A percentile compares a stretch with the other conserved stretches of the same genome.
Conservation (phyloP, 805 yeast genomes). For the Candida endomychidarum region DNA sequence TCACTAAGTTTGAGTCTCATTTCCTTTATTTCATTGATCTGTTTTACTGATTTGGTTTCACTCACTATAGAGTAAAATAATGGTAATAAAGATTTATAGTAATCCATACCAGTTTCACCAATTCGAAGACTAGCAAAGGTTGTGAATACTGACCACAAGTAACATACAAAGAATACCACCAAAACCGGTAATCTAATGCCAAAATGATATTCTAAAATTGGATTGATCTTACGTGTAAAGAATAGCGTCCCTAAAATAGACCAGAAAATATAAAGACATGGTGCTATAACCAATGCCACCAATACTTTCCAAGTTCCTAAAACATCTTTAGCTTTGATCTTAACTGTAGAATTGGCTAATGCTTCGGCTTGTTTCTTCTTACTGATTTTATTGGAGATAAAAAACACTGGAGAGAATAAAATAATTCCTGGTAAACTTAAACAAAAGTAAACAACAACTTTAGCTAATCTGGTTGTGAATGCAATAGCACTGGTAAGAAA, state of each 20-base stretch:
- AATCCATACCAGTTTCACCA: constrained; percentile 44
- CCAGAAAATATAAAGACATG: constrained; percentile 38
- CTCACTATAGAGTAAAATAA: constrained; percentile 33
- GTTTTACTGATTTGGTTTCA: constrained; percentile 28
- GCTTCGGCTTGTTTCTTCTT: constrained; percentile 37
- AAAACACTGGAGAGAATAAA: constrained; percentile 41
- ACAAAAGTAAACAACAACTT: constrained; percentile 29
- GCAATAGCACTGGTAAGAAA: constrained; percentile 22
- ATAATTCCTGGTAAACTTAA: constrained; percentile 39
- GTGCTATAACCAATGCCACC: constrained; percentile 43
- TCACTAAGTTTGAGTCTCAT: constrained; percentile 26
- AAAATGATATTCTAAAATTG: neutral
- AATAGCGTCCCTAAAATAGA: constrained; percentile 31
- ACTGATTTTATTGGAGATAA: constrained; percentile 34
- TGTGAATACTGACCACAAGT: constrained; percentile 37
- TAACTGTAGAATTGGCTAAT: constrained; percentile 37
- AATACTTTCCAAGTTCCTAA: constrained; percentile 44
- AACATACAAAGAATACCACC: constrained; percentile 29
- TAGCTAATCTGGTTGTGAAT: constrained; percentile 26
- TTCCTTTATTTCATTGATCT: constrained; percentile 31
- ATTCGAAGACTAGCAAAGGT: constrained; percentile 42
- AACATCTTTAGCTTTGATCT: constrained; percentile 42
- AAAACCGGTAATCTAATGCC: constrained; percentile 11
- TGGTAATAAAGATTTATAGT: constrained; percentile 40
- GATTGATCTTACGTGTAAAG: neutral